Base-by-base conservation (phyloP, 2,329 filamentous ascomycete genomes). In the Amesomyces nigricolor region DNA sequence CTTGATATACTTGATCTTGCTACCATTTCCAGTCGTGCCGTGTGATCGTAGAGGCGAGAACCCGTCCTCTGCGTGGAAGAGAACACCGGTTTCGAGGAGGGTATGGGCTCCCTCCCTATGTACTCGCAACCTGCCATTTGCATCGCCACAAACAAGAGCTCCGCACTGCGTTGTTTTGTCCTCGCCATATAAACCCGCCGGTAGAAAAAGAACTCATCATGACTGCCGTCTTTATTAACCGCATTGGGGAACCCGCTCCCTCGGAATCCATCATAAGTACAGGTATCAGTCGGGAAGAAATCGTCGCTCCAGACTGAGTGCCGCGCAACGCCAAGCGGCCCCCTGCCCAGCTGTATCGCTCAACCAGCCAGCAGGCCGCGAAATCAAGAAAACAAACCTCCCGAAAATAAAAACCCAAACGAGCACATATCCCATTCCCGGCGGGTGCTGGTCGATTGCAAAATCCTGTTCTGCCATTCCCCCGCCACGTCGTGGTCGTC, bases 211-310 rank as follows among this genome's bases (percentile, higher is more conserved):
- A 40, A 44, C 45, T 45, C 37, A 51, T 61, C 58, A 57, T 61
- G 47, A 63, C 58, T 54, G 55, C 59, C 59, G 57, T 62, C 47
- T 65, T 47, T 53, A 65, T 64, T 64, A 64, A 58, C 56, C 61
- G 52, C 59, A 53, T 60, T 19, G 49, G 57, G 52, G 58, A 58
- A 61, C 58, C 57, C 45, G 54, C 51, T 59, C 57, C 59, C 60
- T 61, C 59, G 53, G 56, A 58, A 50, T 61, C 59, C 61, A 58
- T 65, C 61, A 60, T 63, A 65, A 61, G 55, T 65, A 64, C 62
- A 65, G 58, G 55, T 60, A 58, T 35, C 57, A 58, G 56, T 54
- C 49, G 54, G 54, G 50, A 61, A 53, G 50, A 46, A 17, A 40
- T 53, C 39, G 47, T 51, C 48, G 57, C 63, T 59, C 60, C 58